These are phyloP conservation scores for Xylaria sp. DNA, from an alignment of 2,329 filamentous ascomycete species.

Conservation along the genomic window DNA sequence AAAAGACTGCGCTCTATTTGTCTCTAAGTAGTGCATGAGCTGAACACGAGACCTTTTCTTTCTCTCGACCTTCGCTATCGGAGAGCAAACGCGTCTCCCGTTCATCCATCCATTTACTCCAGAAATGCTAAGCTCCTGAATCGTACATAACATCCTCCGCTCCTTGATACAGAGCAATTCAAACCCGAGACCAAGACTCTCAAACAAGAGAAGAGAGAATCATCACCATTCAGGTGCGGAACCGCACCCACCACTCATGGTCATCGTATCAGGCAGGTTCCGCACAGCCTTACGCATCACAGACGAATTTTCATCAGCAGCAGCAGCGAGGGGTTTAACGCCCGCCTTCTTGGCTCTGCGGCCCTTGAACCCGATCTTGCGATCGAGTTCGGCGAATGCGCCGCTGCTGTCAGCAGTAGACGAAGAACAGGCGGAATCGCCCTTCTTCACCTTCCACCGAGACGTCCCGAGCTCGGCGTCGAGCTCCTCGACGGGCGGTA, in stretches of 20 bases:
- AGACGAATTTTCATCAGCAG: conserved; percentile 12
- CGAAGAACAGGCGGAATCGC: conserved; percentile 57
- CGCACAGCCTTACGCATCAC: conserved; percentile 38
- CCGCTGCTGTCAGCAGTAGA: conserved; percentile 32
- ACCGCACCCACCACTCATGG: conserved; percentile 52
- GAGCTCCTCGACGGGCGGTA: conserved; percentile 83
- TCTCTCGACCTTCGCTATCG: background rate
- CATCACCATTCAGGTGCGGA: conserved; percentile 58
- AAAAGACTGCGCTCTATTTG: background rate
- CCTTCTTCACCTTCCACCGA: conserved; percentile 81
- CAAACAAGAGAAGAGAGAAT: background rate
- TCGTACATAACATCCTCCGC: background rate
- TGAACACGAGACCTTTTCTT: background rate
- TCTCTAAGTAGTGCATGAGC: background rate
- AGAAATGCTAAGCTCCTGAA: background rate
- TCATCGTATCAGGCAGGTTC: conserved; percentile 41
- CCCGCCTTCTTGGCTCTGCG: conserved; percentile 56
- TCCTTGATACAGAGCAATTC: background rate
- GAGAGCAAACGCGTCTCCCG: background rate
- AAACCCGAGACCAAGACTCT: background rate
- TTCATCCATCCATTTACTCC: background rate
- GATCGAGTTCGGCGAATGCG: conserved; percentile 58
- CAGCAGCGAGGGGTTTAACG: conserved; percentile 46
- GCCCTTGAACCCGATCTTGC: conserved; percentile 57
- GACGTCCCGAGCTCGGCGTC: conserved; percentile 81